Percentiles rank a stretch among this genome's conserved stretches.
Evolutionary conservation across 208 protist species (phyloP).

Genomic region (Acanthamoeba triangularis): DNA sequence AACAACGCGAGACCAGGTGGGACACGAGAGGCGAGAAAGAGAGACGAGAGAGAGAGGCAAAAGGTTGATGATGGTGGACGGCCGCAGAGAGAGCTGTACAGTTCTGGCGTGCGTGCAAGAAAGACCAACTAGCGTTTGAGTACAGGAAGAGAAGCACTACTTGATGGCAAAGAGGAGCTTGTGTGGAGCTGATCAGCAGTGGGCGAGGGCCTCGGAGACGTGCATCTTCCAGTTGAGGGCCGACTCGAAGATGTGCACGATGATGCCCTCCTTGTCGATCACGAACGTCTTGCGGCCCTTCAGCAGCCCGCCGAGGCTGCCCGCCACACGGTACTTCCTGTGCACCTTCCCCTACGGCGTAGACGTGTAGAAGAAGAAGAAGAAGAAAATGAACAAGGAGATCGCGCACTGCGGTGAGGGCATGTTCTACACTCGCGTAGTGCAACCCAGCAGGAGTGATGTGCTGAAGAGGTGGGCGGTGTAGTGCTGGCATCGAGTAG

Average conservation of each 20-base stretch:
- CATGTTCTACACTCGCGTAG: too few relatives aligned
- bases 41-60: neutral
- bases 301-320: slow-evolving; percentile 15
- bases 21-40: neutral
- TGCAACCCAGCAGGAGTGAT: neutral
- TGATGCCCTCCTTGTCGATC: slow-evolving; percentile 1
- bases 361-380: neutral
- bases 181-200: neutral
- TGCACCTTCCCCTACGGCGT: neutral
- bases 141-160: neutral
- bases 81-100: neutral
- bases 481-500: too few relatives aligned
- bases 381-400: too few relatives aligned
- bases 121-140: neutral
- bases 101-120: neutral
- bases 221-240: slow-evolving; percentile 61
- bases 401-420: too few relatives aligned
- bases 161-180: neutral
- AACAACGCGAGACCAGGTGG: neutral
- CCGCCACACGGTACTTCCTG: neutral
- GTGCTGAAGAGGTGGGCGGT: neutral
- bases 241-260: slow-evolving; percentile 36
- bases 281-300: slow-evolving; percentile 65
- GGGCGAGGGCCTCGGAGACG: slow-evolving; percentile 54
- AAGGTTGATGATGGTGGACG: neutral